Base-by-base conservation (phyloP, 176 grass and related monocot genomes). In the Raddia guianensis region DNA sequence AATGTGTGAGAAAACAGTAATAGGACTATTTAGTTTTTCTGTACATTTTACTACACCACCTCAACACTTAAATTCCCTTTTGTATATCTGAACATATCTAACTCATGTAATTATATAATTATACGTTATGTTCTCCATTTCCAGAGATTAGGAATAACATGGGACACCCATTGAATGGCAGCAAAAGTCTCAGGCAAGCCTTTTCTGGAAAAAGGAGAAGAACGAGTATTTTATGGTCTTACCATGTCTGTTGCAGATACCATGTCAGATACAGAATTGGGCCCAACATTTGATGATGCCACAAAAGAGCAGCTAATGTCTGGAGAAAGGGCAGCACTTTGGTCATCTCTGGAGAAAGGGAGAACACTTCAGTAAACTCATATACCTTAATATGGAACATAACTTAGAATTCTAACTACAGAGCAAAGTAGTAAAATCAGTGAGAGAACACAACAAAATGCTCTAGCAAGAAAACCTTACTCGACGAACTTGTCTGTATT, bases 391-490 rank as follows among this genome's bases (percentile, higher is more conserved):
- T 27, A 6, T 82, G 77, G 73, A 21, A 47, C 32, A 65, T 83
- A 66, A 78, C 49, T 77, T 57, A 78, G 6, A 40, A 72, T 37
- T 63, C 47, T 50, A 78, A 66, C 50, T 66, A 66, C 42, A 72
- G 32, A 78, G 12, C 44, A 80, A 42, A 75, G 65, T 48, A 40
- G 16, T 72, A 69, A 27, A 67, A 34, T 20, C 65, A 47, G 71
- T 69, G 44, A 66, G 12, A 61, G 78, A 84, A 70, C 7, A 60
- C 49, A 43, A 43, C 66, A 82, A 20, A 84, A 74, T 65, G 21
- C 16, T 73, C 56, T 50, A n/a, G 60, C 40, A 61, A 82, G 18
- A 50, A 82, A 82, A 76, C 45, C 90, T 88, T 95, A 99, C 96
- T 66, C 78, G 15, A 75, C 59, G 68, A 68, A 45, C 20, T 83